Evolutionary conservation across 2,329 filamentous ascomycete genomes (phyloP), one percentile per base, ranked within the genome.

Genomic region (Chrysoporthe cubensis): DNA sequence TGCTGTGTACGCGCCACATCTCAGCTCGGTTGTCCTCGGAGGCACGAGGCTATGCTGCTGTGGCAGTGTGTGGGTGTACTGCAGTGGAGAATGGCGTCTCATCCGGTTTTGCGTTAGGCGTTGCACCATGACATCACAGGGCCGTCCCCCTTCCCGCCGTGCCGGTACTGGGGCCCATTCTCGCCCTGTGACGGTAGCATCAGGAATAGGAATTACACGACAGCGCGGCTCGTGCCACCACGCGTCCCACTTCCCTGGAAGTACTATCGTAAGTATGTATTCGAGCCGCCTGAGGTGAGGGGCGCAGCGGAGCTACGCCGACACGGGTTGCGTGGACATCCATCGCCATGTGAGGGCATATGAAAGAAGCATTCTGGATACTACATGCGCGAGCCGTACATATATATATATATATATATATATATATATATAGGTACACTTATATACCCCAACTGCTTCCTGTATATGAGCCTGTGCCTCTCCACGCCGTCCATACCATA

Each of bases 41-140:
- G 26, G 26, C 26, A 26, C 32, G 50, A 34, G 50, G 50, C 50
- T 54, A 34, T 54, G 50, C 21, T 32, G 16, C 44, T n/a, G 8
- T 18, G 34, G 34, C 40, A 11, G 7, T n/a, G 7, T 21, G 56
- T 58, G 21, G 14, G 50, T 26, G 26, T 26, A 26, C 26, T 26
- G 26, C 26, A 16, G 50, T 32, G 50, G 50, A 16, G 21, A 26
- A 52, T 18, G 2, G 11, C 6, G 9, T 13, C 34, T 40, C 54
- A 40, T 16, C 54, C 7, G 34, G 54, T 57, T 40, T 40, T 57
- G 18, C 32, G 18, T 13, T 34, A n/a, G 32, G 7, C 54, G 21
- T 57, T 7, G 34, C 6, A 37, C 26, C 14, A 57, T 57, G 54
- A 57, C 54, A 57, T 57, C 54, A 57, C 54, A 34, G 18, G 54